Percentiles rank a stretch among this genome's conserved stretches.
Evolutionary conservation across 208 protist genomes (phyloP).

Genomic region (Trypanosoma congolense): DNA sequence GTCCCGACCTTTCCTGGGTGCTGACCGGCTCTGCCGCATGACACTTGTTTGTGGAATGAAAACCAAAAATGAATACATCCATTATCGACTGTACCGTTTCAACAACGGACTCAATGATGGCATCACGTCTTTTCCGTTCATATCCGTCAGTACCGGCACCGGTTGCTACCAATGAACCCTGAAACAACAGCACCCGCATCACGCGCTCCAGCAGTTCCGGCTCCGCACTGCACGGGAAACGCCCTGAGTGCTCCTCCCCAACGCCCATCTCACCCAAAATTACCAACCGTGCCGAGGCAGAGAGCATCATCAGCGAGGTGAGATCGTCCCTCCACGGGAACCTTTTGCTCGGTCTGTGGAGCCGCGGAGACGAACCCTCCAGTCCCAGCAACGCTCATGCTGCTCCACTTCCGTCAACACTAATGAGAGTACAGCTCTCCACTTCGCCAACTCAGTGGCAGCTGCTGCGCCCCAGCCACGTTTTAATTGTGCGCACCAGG

Average conservation of each 20-base stretch:
- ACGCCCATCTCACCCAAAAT: conserved; percentile 1
- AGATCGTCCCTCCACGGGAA: neutral
- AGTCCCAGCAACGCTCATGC: conserved; percentile 11
- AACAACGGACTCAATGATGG: neutral
- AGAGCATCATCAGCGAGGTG: conserved; percentile 7
- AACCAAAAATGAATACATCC: conserved; percentile 4
- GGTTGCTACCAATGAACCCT: conserved; percentile 1
- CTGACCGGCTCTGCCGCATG: neutral
- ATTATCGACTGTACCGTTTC: conserved; percentile 6
- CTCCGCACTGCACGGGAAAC: neutral
- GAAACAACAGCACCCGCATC: conserved; percentile 11
- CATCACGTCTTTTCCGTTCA: neutral
- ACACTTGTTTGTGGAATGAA: conserved; percentile 1
- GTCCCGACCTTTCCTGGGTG: neutral
- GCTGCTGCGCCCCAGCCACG: neutral
- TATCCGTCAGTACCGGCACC: conserved; percentile 1
- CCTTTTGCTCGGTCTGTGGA: neutral
- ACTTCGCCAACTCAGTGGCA: conserved; percentile 17
- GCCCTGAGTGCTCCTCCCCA: neutral
- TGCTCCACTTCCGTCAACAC: conserved; percentile 12
- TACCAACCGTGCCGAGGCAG: conserved; percentile 13
- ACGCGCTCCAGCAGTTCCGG: neutral
- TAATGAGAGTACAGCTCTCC: conserved; percentile 11
- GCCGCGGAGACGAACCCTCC: neutral
- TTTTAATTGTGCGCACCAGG: conserved; percentile 9